These are phyloP conservation scores for Erythrophleum ivorense DNA, from an alignment of 331 rosid genomes.

Conservation along the genomic window DNA sequence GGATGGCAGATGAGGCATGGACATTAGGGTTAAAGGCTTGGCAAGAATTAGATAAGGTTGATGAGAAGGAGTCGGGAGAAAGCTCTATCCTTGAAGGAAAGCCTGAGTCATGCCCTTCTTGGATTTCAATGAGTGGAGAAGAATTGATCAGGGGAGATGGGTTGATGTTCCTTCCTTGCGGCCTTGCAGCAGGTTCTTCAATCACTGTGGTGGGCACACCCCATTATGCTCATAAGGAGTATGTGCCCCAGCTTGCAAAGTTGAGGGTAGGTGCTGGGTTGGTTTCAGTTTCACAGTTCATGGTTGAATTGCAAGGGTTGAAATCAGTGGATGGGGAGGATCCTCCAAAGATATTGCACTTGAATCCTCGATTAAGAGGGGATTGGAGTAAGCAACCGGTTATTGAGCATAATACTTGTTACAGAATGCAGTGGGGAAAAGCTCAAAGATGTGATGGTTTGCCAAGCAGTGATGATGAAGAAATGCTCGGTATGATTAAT, in stretches of 20 bases:
- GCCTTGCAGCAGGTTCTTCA: conserved; percentile 98
- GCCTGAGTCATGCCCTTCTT: conserved; percentile 85
- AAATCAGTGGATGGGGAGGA: conserved; percentile 97
- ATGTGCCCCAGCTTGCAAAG: conserved; percentile 68
- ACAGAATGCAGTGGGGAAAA: conserved; percentile 98
- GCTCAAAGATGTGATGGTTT: conserved; percentile 94
- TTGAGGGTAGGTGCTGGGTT: conserved; percentile 52
- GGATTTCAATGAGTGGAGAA: conserved; percentile 80
- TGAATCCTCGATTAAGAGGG: conserved; percentile 90
- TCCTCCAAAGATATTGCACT: conserved; percentile 92
- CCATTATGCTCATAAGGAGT: conserved; percentile 79
- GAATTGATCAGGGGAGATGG: conserved; percentile 72
- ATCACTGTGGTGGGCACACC: conserved; percentile 92
- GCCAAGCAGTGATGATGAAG: conserved; percentile 72
- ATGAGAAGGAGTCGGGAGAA: conserved; percentile 54
- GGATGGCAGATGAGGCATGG: conserved; percentile 98
- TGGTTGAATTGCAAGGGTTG: conserved; percentile 93
- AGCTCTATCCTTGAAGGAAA: conserved; percentile 66
- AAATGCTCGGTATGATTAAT: conserved; percentile 79
- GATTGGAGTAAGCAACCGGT: conserved; percentile 90
- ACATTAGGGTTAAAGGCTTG: conserved; percentile 87
- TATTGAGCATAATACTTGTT: conserved; percentile 97
- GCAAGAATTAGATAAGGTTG: conserved; percentile 68
- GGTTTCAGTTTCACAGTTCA: conserved; percentile 89
- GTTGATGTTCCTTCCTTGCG: conserved; percentile 95